Evolutionary conservation across 352 stramenopile species (phyloP).

Genomic region (Phytophthora fragariae): DNA sequence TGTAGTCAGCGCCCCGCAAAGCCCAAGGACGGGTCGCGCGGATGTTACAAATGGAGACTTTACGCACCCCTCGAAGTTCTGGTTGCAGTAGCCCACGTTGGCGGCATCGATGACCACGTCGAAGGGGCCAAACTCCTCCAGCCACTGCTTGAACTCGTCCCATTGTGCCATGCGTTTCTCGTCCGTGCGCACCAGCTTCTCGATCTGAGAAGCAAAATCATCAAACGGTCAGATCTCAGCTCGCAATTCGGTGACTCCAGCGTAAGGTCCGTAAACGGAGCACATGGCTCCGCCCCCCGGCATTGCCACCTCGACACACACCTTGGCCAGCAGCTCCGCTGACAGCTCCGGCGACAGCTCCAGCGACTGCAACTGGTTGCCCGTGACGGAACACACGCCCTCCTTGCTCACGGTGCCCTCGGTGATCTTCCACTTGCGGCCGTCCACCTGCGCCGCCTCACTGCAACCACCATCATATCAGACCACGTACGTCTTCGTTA

Average conservation of each 20-base stretch:
- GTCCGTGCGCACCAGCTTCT: constrained; percentile 80
- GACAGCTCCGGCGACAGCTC: constrained; percentile 60
- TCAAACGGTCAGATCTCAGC: constrained; percentile 23
- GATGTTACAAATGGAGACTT: constrained; percentile 27
- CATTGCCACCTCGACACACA: constrained; percentile 27
- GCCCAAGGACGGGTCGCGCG: not conserved
- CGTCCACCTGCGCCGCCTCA: constrained; percentile 66
- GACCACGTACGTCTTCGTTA: constrained; percentile 12
- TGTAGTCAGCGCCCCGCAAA: constrained; percentile 19
- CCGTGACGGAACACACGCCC: constrained; percentile 69
- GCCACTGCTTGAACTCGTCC: constrained; percentile 85
- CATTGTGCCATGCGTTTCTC: constrained; percentile 79
- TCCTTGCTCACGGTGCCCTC: constrained; percentile 60
- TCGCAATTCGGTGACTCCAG: not conserved
- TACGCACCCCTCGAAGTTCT: constrained; percentile 94
- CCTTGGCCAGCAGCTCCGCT: constrained; percentile 69
- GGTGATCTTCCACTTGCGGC: constrained; percentile 60
- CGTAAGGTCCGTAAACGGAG: constrained; percentile 15
- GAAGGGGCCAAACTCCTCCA: constrained; percentile 75
- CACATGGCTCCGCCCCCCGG: constrained; percentile 23
- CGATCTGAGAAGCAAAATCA: constrained; percentile 55
- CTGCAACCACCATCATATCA: constrained; percentile 39
- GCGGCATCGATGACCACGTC: constrained; percentile 97
- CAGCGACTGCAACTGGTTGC: constrained; percentile 69
- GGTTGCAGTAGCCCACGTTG: constrained; percentile 98